Evolutionary conservation across 768 basidiomycete species (phyloP).

Genomic region (Thelephora aurantiotincta): DNA sequence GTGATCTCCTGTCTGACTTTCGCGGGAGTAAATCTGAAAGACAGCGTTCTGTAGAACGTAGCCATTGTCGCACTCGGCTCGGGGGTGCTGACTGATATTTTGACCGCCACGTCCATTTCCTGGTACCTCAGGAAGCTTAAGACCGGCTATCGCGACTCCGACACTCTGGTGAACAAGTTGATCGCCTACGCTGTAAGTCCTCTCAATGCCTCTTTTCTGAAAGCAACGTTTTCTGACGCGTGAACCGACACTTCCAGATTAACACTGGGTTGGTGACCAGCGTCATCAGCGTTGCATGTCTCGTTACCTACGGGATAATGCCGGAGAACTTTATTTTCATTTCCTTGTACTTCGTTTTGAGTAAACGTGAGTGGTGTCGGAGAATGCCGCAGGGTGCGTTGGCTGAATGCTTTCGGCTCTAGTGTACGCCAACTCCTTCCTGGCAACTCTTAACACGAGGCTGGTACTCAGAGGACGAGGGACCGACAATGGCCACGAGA

Average conservation of each 20-base stretch:
- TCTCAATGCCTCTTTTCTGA: background rate
- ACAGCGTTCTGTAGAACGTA: conserved; percentile 20
- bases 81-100: conserved; percentile 34
- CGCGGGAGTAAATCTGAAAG: background rate
- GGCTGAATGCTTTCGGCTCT: background rate
- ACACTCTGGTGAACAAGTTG: conserved; percentile 41
- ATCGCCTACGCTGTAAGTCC: conserved; percentile 31
- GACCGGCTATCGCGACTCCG: conserved; percentile 32
- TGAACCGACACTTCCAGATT: conserved; percentile 11
- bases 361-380: conserved; percentile 35
- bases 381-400: background rate
- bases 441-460: conserved; percentile 56
- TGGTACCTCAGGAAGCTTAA: conserved; percentile 40
- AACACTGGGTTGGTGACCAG: conserved; percentile 32
- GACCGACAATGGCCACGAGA: conserved; percentile 27
- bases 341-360: conserved; percentile 47
- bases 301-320: conserved; percentile 32
- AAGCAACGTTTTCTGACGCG: too few species aligned
- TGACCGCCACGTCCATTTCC: conserved; percentile 36
- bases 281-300: conserved; percentile 11
- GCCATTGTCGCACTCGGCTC: conserved; percentile 34
- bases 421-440: conserved; percentile 56
- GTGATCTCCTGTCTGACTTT: background rate
- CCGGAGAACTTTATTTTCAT: conserved; percentile 44
- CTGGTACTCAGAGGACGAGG: conserved; percentile 37